Percentiles rank a stretch among this genome's conserved stretches.
These are phyloP conservation scores for Aquilaria malaccensis DNA, from an alignment of 345 rosid genomes.

Conservation along the genomic window DNA sequence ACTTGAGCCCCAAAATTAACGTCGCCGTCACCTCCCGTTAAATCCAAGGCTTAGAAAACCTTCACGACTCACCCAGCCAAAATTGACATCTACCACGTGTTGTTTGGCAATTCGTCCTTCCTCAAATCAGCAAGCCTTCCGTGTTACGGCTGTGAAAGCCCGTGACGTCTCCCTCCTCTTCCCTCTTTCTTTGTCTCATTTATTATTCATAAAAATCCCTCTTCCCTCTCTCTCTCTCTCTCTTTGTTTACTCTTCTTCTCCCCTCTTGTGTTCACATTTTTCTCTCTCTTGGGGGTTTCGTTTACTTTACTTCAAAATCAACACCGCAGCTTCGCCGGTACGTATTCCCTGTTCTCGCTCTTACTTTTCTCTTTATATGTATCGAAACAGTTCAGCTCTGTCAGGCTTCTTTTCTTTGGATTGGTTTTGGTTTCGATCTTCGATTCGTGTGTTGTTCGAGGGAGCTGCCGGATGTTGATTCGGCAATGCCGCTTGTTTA, in stretches of 20 bases:
- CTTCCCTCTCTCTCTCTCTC: constrained; percentile 18
- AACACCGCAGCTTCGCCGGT: constrained; percentile 30
- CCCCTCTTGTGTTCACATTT: constrained; percentile 13
- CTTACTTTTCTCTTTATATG: background rate
- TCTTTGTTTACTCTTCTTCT: constrained; percentile 1
- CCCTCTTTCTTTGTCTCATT: constrained; percentile 8
- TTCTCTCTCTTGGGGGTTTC: constrained; percentile 22
- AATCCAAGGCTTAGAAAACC: constrained; percentile 11
- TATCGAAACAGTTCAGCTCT: background rate
- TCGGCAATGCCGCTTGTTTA: constrained; percentile 9
- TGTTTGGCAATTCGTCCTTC: background rate
- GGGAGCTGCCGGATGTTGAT: constrained; percentile 10
- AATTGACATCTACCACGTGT: no score
- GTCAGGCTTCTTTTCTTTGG: background rate
- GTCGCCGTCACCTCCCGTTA: constrained; percentile 22
- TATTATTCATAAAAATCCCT: constrained; percentile 19
- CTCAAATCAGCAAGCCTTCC: background rate
- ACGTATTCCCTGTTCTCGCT: constrained; percentile 15
- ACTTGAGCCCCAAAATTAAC: background rate
- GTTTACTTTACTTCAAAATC: constrained; percentile 42
- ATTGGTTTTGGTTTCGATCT: constrained; percentile 12
- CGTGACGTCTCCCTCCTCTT: constrained; percentile 14
- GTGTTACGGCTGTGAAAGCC: constrained; percentile 41
- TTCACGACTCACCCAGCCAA: no score
- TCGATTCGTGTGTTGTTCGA: constrained; percentile 7